These are phyloP conservation scores for Lantana camara DNA, from an alignment of 257 asterid species.

Conservation along the genomic window DNA sequence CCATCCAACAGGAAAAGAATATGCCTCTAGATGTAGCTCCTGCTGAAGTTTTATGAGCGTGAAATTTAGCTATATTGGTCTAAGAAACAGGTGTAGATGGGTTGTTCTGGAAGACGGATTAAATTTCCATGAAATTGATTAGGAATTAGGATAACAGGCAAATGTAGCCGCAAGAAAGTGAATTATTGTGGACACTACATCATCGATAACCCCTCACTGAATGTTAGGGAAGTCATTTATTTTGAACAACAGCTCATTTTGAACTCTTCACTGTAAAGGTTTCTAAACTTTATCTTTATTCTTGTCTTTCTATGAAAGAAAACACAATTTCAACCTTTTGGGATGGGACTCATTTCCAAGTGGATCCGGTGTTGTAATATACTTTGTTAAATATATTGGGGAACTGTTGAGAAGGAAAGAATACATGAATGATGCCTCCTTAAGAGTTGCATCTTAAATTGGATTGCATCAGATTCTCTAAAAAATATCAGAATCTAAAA, in stretches of 20 bases:
- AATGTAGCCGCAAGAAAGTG: neutral
- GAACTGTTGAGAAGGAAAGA: slow-evolving; percentile 15
- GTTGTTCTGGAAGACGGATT: slow-evolving; percentile 11
- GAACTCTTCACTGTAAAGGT: slow-evolving; percentile 4
- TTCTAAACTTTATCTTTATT: slow-evolving; percentile 17
- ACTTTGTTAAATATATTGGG: slow-evolving; percentile 10
- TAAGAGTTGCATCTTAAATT: slow-evolving; percentile 22
- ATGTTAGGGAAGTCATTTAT: neutral
- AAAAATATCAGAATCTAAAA: slow-evolving; percentile 6
- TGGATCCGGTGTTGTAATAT: slow-evolving; percentile 11
- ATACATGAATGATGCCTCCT: slow-evolving; percentile 18
- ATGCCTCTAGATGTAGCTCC: slow-evolving; percentile 12
- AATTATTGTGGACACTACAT: neutral
- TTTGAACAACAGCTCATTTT: neutral
- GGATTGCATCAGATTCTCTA: slow-evolving; percentile 22
- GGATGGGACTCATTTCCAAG: slow-evolving; percentile 18
- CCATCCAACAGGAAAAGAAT: slow-evolving; percentile 27
- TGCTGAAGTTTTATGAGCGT: slow-evolving; percentile 23
- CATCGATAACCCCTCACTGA: no score
- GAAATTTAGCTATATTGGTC: slow-evolving; percentile 11
- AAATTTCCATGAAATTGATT: neutral
- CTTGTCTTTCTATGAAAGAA: slow-evolving; percentile 24
- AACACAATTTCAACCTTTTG: slow-evolving; percentile 4
- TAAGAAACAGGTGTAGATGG: neutral
- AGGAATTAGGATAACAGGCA: neutral